A percentile compares a stretch with the other conserved stretches of the same genome.
phyloP scores from a whole-genome alignment of 2,329 filamentous ascomycete species.

The Chaetomium olivaceum region DNA sequence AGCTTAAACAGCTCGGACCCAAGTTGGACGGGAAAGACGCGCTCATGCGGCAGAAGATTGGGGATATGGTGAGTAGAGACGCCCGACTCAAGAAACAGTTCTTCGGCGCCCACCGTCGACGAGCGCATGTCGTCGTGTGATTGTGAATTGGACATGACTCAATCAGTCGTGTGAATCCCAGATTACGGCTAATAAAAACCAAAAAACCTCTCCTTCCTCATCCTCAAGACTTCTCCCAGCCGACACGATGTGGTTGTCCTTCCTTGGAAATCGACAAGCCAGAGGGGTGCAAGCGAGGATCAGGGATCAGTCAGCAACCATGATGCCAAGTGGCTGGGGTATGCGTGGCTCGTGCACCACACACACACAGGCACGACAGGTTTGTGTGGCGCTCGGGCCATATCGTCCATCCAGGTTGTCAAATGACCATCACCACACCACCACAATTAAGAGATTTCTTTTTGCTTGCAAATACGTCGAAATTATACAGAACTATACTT shows the following conservation, averaged over 20 bases:
- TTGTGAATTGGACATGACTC: slow-evolving; percentile 11
- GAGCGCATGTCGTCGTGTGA: neutral
- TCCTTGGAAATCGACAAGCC: neutral
- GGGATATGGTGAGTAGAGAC: slow-evolving; percentile 45
- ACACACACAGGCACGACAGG: too few relatives aligned
- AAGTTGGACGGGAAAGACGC: slow-evolving; percentile 74
- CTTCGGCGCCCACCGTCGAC: neutral
- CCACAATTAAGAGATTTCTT: too few relatives aligned
- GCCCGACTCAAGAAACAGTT: slow-evolving; percentile 6
- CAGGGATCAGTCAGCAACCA: slow-evolving; percentile 4
- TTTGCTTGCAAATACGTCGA: too few relatives aligned
- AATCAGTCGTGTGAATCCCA: neutral
- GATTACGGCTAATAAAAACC: neutral
- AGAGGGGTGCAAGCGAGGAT: neutral
- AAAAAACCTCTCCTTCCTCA: neutral
- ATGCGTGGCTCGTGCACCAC: neutral
- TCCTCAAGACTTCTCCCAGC: neutral
- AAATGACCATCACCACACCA: too few relatives aligned
- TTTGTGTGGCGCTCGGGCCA: slow-evolving; percentile 9
- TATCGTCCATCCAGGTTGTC: too few relatives aligned
- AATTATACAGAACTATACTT: too few relatives aligned
- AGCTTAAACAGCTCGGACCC: slow-evolving; percentile 71
- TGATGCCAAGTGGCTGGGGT: neutral
- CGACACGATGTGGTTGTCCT: neutral
- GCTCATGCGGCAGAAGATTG: slow-evolving; percentile 65